These are phyloP conservation scores for Thalassiosira exigua DNA, from an alignment of 352 stramenopile genomes.

Conservation along the genomic window DNA sequence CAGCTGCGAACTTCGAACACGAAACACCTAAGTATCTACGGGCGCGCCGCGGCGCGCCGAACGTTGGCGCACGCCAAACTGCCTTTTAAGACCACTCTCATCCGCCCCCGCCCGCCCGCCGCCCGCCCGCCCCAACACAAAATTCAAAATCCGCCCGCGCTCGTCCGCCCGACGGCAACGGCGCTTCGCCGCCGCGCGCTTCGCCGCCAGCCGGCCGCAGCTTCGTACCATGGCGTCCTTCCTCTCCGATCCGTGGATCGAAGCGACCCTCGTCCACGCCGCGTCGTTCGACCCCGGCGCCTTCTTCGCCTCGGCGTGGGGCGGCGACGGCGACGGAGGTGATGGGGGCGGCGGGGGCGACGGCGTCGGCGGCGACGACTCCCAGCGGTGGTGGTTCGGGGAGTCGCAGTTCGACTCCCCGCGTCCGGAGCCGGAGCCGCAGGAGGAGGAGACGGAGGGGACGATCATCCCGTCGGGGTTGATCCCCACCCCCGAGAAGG, in stretches of 20 bases:
- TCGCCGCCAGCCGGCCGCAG: too few species aligned
- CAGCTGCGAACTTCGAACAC: too few species aligned
- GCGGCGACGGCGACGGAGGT: not conserved
- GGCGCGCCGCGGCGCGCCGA: too few species aligned
- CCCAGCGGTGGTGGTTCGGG: not conserved
- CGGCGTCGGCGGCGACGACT: not conserved
- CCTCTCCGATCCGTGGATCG: constrained; percentile 46
- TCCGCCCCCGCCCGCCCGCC: too few species aligned
- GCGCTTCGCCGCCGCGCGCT: too few species aligned
- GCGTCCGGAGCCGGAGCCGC: constrained; percentile 43
- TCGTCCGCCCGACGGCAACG: too few species aligned
- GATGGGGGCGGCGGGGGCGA: not conserved
- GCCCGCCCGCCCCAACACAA: too few species aligned
- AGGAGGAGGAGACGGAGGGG: not conserved
- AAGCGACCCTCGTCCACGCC: constrained; percentile 39
- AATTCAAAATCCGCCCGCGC: too few species aligned
- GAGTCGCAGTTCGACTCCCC: not conserved
- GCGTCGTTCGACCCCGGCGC: not conserved
- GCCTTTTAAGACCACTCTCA: too few species aligned
- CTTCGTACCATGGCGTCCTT: constrained; percentile 25
- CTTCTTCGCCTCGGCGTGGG: too few species aligned
- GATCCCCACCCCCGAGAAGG: constrained; percentile 13
- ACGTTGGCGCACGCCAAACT: too few species aligned
- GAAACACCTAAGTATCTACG: too few species aligned
- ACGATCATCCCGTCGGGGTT: not conserved